Percentiles rank a stretch among this genome's conserved stretches.
These are phyloP conservation scores for Aspergillus sojae DNA, from an alignment of 2,329 filamentous ascomycete genomes.

Conservation along the genomic window DNA sequence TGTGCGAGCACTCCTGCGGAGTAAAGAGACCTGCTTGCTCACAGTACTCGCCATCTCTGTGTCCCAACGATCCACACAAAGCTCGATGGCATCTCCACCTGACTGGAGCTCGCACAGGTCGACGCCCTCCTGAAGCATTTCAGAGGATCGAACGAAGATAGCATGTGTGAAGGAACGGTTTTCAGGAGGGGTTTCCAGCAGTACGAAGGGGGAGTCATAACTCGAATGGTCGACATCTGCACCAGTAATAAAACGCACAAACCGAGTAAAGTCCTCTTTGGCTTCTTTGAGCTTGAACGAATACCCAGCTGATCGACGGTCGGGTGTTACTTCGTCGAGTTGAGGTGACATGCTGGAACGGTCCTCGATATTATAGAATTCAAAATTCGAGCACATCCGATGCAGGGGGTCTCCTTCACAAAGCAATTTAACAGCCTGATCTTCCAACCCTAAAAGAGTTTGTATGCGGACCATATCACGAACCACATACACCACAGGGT, in stretches of 20 bases:
- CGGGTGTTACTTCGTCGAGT: constrained; percentile 39
- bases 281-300: constrained; percentile 55
- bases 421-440: constrained; percentile 46
- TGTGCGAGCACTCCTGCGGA: constrained; percentile 58
- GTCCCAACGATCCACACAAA: constrained; percentile 62
- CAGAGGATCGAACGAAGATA: constrained; percentile 42
- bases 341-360: constrained; percentile 30
- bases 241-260: constrained; percentile 61
- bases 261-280: constrained; percentile 63
- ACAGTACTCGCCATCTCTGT: constrained; percentile 53
- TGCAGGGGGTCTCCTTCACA: constrained; percentile 50
- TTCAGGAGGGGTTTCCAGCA: constrained; percentile 62
- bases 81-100: constrained; percentile 61
- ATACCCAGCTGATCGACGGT: constrained; percentile 49
- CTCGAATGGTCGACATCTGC: constrained; percentile 55
- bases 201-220: constrained; percentile 63
- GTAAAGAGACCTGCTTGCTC: constrained; percentile 59
- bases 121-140: constrained; percentile 34
- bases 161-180: constrained; percentile 53
- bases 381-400: constrained; percentile 50
- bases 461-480: constrained; percentile 46
- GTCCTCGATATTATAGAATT: constrained; percentile 54
- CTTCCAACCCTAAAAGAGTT: constrained; percentile 46
- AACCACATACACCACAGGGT: constrained; percentile 45
- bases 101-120: constrained; percentile 59